Percentiles rank a stretch among this genome's conserved stretches.
These are phyloP conservation scores for Diplodia mutila DNA, from an alignment of 2,329 filamentous ascomycete species.

Conservation along the genomic window DNA sequence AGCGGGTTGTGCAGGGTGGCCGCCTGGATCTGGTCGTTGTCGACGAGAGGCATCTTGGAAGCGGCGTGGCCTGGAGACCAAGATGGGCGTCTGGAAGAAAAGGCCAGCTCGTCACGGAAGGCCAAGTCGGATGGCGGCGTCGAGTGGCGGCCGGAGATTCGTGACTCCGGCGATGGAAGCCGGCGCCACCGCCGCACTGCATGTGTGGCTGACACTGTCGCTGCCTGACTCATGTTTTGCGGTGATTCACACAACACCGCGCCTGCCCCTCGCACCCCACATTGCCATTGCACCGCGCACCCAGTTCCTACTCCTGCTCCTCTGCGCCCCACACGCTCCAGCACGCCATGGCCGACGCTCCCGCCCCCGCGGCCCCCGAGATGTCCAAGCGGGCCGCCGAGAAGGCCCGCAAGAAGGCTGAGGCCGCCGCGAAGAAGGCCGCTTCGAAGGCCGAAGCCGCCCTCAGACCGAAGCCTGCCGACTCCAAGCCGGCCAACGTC, in stretches of 20 bases:
- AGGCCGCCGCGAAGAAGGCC: slow-evolving; percentile 48
- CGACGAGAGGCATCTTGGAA: slow-evolving; percentile 69
- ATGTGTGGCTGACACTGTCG: background rate
- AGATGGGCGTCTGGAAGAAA: slow-evolving; percentile 22
- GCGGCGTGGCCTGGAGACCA: slow-evolving; percentile 16
- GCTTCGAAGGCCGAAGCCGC: slow-evolving; percentile 48
- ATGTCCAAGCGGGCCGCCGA: slow-evolving; percentile 53
- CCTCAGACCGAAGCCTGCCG: slow-evolving; percentile 43
- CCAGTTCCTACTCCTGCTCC: no score
- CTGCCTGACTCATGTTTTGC: slow-evolving; percentile 16
- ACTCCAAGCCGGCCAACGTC: slow-evolving; percentile 41
- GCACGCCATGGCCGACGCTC: slow-evolving; percentile 19
- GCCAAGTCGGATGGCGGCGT: slow-evolving; percentile 12
- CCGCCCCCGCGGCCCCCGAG: slow-evolving; percentile 14
- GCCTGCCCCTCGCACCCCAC: slow-evolving; percentile 13
- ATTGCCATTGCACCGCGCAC: no score
- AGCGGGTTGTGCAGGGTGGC: slow-evolving; percentile 88
- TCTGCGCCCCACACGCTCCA: slow-evolving; percentile 2
- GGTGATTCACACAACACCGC: slow-evolving; percentile 19
- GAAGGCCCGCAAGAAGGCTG: slow-evolving; percentile 55
- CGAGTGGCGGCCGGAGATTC: slow-evolving; percentile 13
- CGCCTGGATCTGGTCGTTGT: slow-evolving; percentile 85
- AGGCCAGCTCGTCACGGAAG: slow-evolving; percentile 20
- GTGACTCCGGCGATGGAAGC: no score
- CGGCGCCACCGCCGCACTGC: no score